Evolutionary conservation across 805 yeast species (phyloP).

Genomic region (Debaryomyces castellii): DNA sequence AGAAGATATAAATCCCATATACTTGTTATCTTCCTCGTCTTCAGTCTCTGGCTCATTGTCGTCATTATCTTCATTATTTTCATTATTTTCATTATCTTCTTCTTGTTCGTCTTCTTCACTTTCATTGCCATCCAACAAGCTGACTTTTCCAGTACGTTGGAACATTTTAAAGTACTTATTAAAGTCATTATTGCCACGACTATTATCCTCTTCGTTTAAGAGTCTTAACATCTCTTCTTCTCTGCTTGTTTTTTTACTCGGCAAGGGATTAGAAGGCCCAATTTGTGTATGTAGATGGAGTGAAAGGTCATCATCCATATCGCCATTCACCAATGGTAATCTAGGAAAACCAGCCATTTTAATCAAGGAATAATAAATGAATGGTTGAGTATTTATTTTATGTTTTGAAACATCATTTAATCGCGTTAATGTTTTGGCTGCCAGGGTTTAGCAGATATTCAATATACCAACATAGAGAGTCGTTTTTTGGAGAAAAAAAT

Average conservation of each 20-base stretch:
- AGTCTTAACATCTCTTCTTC: conserved; percentile 20
- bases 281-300: conserved; percentile 36
- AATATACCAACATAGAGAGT: no score
- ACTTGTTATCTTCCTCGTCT: conserved; percentile 5
- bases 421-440: not conserved
- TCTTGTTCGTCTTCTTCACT: conserved; percentile 3
- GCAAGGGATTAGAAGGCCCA: conserved; percentile 38
- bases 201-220: conserved; percentile 15
- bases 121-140: conserved; percentile 5
- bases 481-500: no score
- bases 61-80: not conserved
- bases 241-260: conserved; percentile 7
- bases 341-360: conserved; percentile 29
- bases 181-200: conserved; percentile 9
- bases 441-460: not conserved
- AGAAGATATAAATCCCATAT: no score
- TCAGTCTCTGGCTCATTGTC: conserved; percentile 9
- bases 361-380: not conserved
- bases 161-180: conserved; percentile 17
- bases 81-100: no score
- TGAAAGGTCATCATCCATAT: conserved; percentile 43
- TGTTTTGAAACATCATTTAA: not conserved
- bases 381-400: no score
- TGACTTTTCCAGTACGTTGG: conserved; percentile 9
- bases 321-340: conserved; percentile 37